Base-by-base conservation (phyloP, 345 rosid species). In the Lepidium didymum region DNA sequence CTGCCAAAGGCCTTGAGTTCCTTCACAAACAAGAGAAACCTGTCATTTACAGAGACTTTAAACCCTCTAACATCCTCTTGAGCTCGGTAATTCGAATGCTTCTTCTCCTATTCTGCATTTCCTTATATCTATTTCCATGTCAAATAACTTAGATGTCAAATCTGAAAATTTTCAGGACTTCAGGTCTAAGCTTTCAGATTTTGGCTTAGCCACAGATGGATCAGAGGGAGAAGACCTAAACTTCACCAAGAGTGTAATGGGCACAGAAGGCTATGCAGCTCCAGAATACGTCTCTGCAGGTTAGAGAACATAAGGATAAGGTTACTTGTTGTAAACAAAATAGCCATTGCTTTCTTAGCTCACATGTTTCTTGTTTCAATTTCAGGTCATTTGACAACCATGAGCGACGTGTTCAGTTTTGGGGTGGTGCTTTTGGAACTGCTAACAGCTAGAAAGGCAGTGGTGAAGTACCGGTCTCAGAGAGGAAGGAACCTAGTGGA, bases 1-100 rank as follows among this genome's bases (percentile, higher is more conserved):
- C 96, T n/a, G 97, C 96, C 0, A 84, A 84, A 66, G 96, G 97
- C 21, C 75, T 91, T 12, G 96, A 83, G 49, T 89, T 91, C 56
- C 90, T 91, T 36, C 97, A 91, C 64, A 86, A 80, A 75, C 76
- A 70, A 42, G 84, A 84, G 41, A 86, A 81, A 64, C 97, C 94
- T 5, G 92, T 91, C 36, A 91, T 89, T 33, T 89, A 77, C 78
- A 68, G 96, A 21, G 97, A 91, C 70, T 89, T 89, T 44, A 91
- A 91, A 58, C 70, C 97, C 69, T 89, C 96, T 0, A 89, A 91
- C 63, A 80, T 91, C 64, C 75, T 89, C 69, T 40, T 91, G 55
- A 90, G 84, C 76, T 68, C 86, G 62, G 96, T 91, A 81, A 79
- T 79, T 67, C 0, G 0, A 67, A 67, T 9, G 40, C 13, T 75